Conservation (phyloP, 257 asterid species). For the Craterostigma plantagineum region DNA sequence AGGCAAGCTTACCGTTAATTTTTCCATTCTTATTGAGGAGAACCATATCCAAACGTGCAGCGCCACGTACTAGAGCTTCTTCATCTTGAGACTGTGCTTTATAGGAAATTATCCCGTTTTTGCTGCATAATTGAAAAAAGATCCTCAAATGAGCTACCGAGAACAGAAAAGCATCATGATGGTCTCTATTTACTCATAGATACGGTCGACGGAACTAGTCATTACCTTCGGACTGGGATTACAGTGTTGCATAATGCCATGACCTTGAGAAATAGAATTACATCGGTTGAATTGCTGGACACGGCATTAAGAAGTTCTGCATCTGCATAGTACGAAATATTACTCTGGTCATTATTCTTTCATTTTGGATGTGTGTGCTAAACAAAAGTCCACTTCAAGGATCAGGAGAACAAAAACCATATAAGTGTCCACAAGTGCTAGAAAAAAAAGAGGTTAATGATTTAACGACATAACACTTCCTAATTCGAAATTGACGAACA, state of each 20-base stretch:
- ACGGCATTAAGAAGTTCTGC: constrained; percentile 48
- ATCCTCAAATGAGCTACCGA: constrained; percentile 6
- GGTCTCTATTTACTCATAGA: not conserved
- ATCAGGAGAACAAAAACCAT: too few species aligned
- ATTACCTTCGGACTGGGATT: constrained; percentile 73
- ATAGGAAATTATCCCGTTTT: constrained; percentile 51
- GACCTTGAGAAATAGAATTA: constrained; percentile 58
- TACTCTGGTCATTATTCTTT: not conserved
- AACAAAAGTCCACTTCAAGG: too few species aligned
- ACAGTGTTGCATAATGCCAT: constrained; percentile 97
- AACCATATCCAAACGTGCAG: constrained; percentile 74
- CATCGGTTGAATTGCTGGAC: constrained; percentile 54
- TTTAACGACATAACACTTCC: too few species aligned
- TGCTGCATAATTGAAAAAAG: constrained; percentile 25
- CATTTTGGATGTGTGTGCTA: too few species aligned
- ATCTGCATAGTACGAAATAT: constrained; percentile 27
- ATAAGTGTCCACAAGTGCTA: too few species aligned
- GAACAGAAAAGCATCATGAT: constrained; percentile 4
- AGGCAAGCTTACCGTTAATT: constrained; percentile 44
- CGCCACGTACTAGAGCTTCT: constrained; percentile 97
- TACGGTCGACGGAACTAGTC: not conserved
- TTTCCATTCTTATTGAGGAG: constrained; percentile 48
- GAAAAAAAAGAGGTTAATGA: too few species aligned
- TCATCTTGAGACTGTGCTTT: constrained; percentile 99
- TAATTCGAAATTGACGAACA: too few species aligned